phyloP scores from a whole-genome alignment of 805 yeast genomes.

The Wickerhamiella alocasiicola region DNA sequence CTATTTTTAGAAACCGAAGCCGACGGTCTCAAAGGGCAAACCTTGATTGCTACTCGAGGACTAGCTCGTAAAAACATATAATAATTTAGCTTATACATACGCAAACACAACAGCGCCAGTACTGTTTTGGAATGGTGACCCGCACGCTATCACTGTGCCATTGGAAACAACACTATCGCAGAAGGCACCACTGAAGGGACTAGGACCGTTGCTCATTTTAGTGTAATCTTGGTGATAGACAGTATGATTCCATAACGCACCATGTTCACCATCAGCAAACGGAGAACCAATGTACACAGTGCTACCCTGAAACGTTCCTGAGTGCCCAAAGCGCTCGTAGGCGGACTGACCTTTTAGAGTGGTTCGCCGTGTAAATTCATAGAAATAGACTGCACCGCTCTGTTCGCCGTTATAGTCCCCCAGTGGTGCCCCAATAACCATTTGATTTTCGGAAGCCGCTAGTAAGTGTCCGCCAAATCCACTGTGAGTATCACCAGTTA shows the following conservation, averaged over 20 bases:
- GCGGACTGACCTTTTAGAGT: conserved; percentile 15
- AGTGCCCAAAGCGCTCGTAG: conserved; percentile 28
- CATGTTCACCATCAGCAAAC: conserved; percentile 25
- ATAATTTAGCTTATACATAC: not conserved
- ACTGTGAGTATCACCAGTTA: conserved; percentile 14
- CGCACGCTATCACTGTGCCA: conserved; percentile 1
- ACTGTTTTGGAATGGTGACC: not conserved
- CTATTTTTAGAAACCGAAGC: too few relatives aligned
- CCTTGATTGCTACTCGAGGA: too few relatives aligned
- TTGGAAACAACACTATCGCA: conserved; percentile 1
- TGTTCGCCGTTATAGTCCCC: conserved; percentile 23
- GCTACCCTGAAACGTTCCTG: conserved; percentile 21
- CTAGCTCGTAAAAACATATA: too few relatives aligned
- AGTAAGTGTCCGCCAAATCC: conserved; percentile 24
- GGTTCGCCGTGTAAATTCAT: conserved; percentile 21
- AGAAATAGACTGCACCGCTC: conserved; percentile 35
- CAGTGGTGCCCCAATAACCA: conserved; percentile 27
- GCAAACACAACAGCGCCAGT: not conserved
- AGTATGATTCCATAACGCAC: conserved; percentile 2
- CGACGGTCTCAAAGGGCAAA: too few relatives aligned
- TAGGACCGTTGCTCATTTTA: not conserved
- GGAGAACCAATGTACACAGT: conserved; percentile 34
- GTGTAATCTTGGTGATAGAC: not conserved
- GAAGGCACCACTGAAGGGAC: not conserved
- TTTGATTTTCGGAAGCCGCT: conserved; percentile 19